Evolutionary conservation across 345 rosid genomes (phyloP), one percentile per base, ranked within the genome.

Genomic region (Dipteronia dyeriana): DNA sequence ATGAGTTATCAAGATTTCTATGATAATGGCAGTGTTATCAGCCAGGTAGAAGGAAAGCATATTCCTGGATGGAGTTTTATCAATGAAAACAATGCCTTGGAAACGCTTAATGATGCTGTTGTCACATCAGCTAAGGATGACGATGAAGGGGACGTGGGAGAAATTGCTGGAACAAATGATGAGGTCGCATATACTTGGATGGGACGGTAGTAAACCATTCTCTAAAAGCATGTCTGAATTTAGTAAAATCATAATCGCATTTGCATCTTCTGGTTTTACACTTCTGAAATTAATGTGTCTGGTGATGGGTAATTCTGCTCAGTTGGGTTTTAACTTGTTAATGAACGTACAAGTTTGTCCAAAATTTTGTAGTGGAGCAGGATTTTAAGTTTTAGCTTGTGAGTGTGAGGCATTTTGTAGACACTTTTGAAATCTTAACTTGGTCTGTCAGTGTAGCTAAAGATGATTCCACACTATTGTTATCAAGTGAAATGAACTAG

Each of bases 91-190:
- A 83, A 66, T 78, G 81, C 78, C 51, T 76, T 80, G 13, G 75
- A 78, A 20, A 84, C 80, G 70, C 51, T 79, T 31, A 83, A 75
- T 60, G 81, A 80, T 71, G 68, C 47, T 63, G 61, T 45, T 6
- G 62, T 29, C 16, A 75, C 39, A 45, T 62, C 66, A 12, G 71
- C 75, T 74, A 73, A 77, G 75, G 85, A 82, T 54, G 82, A 70
- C 59, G 80, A 80, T 51, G 83, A 79, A 54, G 80, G 76, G 70
- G 83, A 82, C 73, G 70, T 82, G 82, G 80, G 23, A 49, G 86
- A 68, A 77, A 82, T 47, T 3, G 67, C 57, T 23, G 51, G 63
- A 56, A 34, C 60, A n/a, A 78, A 82, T 70, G 78, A 23, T 39
- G 76, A 69, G 70, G 38, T 31, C 51, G 61, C 63, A 49, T 81